Conservation (phyloP, 805 yeast species). For the Yarrowia divulgata region DNA sequence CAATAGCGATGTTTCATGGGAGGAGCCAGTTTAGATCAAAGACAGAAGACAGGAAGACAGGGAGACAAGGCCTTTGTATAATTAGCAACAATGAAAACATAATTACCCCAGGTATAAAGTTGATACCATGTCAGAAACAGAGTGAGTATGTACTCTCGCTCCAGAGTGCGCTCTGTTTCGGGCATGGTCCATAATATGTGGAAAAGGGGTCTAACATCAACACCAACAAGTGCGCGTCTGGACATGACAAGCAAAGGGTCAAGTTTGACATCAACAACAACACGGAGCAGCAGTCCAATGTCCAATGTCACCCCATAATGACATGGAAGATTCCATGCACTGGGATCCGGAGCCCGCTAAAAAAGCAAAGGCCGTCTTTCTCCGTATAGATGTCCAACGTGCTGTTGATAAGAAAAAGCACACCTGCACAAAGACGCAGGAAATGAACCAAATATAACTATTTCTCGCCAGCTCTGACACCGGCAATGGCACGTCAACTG, state of each 20-base stretch:
- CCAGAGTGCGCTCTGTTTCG: not conserved
- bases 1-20: not conserved
- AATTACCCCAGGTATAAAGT: not conserved
- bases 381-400: not conserved
- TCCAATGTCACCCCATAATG: not conserved
- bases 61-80: not conserved
- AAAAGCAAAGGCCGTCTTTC: not conserved
- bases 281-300: too few species aligned
- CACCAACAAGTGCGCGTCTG: not conserved
- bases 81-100: not conserved
- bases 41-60: not conserved
- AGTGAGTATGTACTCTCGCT: not conserved
- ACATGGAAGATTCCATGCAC: constrained; percentile 12
- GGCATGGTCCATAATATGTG: not conserved
- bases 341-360: not conserved
- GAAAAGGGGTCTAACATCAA: not conserved
- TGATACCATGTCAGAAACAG: not conserved
- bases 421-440: not conserved
- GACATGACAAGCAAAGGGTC: not conserved
- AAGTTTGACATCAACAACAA: too few species aligned
- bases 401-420: constrained; percentile 7
- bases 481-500: constrained; percentile 11
- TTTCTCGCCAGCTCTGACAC: not conserved
- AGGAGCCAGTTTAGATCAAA: not conserved
- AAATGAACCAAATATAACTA: not conserved